A percentile compares a stretch with the other conserved stretches of the same genome.
These are phyloP conservation scores for Colletotrichum graminicola DNA, from an alignment of 2,329 filamentous ascomycete genomes.

Conservation along the genomic window DNA sequence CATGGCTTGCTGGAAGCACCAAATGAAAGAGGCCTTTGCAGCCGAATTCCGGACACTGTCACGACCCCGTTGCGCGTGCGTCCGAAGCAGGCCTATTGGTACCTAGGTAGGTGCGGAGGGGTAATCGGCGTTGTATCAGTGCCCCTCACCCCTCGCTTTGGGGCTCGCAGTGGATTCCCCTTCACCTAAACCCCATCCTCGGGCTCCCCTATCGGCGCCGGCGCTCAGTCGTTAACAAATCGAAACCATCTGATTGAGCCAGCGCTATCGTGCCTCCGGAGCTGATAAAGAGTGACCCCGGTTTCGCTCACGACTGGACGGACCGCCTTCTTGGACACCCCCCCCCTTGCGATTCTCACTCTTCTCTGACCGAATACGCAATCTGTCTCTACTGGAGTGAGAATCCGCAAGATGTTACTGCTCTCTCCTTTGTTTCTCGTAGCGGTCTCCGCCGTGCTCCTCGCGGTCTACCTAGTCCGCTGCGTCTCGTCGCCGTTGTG, in stretches of 20 bases:
- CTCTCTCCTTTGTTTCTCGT: slow-evolving; percentile 42
- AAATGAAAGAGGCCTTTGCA: neutral
- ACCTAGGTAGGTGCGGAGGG: slow-evolving; percentile 7
- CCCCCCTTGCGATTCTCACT: neutral
- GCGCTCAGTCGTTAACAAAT: slow-evolving; percentile 33
- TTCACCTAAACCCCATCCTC: slow-evolving; percentile 23
- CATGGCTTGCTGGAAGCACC: neutral
- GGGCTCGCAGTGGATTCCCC: slow-evolving; percentile 1
- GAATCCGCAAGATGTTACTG: slow-evolving; percentile 38
- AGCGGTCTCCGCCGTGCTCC: slow-evolving; percentile 29
- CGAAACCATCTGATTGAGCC: slow-evolving; percentile 32
- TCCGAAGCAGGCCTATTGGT: slow-evolving; percentile 1
- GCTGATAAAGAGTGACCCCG: slow-evolving; percentile 34
- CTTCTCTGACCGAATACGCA: neutral
- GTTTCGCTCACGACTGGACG: slow-evolving; percentile 14
- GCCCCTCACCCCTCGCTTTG: slow-evolving; percentile 26
- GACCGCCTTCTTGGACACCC: neutral
- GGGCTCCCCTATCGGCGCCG: slow-evolving; percentile 20
- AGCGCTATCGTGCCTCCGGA: slow-evolving; percentile 22
- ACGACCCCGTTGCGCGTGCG: neutral
- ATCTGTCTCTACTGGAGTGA: neutral
- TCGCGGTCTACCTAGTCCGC: slow-evolving; percentile 35
- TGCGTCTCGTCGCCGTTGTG: slow-evolving; percentile 54
- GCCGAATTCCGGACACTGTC: slow-evolving; percentile 1
- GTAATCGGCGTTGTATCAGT: slow-evolving; percentile 17